phyloP scores from a whole-genome alignment of 2,329 filamentous ascomycete genomes.

The Sphaerulina musiva region DNA sequence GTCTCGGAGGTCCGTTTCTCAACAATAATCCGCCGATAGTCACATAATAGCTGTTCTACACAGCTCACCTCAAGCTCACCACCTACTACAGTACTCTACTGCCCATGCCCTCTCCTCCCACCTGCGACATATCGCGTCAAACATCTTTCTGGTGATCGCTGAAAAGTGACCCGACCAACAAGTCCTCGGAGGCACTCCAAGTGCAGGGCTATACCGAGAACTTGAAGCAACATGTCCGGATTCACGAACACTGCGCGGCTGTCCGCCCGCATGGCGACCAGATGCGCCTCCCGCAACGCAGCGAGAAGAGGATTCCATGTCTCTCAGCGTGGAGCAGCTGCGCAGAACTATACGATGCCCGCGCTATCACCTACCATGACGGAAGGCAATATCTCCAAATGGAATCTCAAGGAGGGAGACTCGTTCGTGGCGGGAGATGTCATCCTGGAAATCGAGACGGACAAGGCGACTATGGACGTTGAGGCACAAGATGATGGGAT shows the following conservation, averaged over 20 bases:
- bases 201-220: not conserved
- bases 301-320: slow-evolving; percentile 27
- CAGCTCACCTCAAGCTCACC: too few species aligned
- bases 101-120: too few species aligned
- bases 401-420: slow-evolving; percentile 84
- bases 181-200: not conserved
- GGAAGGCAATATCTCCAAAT: slow-evolving; percentile 78
- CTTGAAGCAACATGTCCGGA: slow-evolving; percentile 25
- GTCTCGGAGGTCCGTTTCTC: too few species aligned
- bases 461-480: slow-evolving; percentile 92
- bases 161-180: not conserved
- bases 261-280: slow-evolving; percentile 27
- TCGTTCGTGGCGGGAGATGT: slow-evolving; percentile 77
- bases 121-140: too few species aligned
- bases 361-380: slow-evolving; percentile 91
- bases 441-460: slow-evolving; percentile 84
- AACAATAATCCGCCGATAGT: too few species aligned
- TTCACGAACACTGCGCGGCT: slow-evolving; percentile 27
- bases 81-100: too few species aligned
- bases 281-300: slow-evolving; percentile 23
- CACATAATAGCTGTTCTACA: too few species aligned
- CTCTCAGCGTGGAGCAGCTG: slow-evolving; percentile 49
- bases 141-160: not conserved
- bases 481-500: slow-evolving; percentile 87
- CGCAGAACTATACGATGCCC: slow-evolving; percentile 86